A percentile compares a stretch with the other conserved stretches of the same genome.
Evolutionary conservation across 768 basidiomycete species (phyloP).

Genomic region (Rhizopogon roseolus): DNA sequence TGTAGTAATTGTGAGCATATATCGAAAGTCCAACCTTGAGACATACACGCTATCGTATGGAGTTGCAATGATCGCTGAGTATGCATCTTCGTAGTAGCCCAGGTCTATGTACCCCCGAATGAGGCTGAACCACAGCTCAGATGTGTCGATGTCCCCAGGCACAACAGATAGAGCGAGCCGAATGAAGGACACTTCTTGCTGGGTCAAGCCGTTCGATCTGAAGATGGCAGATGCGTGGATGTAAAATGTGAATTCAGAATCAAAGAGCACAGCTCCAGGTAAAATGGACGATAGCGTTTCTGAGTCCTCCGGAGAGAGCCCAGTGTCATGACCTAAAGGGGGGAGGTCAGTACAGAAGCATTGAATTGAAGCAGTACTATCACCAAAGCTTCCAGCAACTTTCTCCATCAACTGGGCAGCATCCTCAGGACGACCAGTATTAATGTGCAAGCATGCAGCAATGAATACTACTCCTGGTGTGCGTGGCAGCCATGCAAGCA

Average conservation of each 20-base stretch:
- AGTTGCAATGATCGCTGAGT: slow-evolving; percentile 66
- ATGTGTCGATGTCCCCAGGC: slow-evolving; percentile 45
- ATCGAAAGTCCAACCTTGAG: slow-evolving; percentile 2
- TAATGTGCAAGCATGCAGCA: slow-evolving; percentile 60
- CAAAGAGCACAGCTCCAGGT: slow-evolving; percentile 49
- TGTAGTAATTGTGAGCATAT: slow-evolving; percentile 26
- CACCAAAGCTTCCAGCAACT: slow-evolving; percentile 72
- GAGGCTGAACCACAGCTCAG: slow-evolving; percentile 74
- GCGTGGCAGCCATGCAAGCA: slow-evolving; percentile 74
- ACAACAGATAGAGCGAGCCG: slow-evolving; percentile 76
- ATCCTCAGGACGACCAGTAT: slow-evolving; percentile 65
- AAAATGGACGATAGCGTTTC: slow-evolving; percentile 60
- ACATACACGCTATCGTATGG: slow-evolving; percentile 81
- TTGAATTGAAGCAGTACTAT: slow-evolving; percentile 21
- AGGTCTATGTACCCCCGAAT: slow-evolving; percentile 73
- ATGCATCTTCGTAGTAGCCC: slow-evolving; percentile 82
- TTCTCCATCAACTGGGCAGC: slow-evolving; percentile 70
- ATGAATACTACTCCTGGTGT: slow-evolving; percentile 76
- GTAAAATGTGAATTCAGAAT: slow-evolving; percentile 72
- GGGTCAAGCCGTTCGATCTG: slow-evolving; percentile 48
- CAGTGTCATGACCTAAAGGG: slow-evolving; percentile 40
- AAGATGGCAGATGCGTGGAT: slow-evolving; percentile 74
- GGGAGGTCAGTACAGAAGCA: background rate
- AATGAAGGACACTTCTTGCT: slow-evolving; percentile 69
- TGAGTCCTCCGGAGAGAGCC: slow-evolving; percentile 53